phyloP scores from a whole-genome alignment of 2,329 filamentous ascomycete genomes.

The Cryoendolithus antarcticus region DNA sequence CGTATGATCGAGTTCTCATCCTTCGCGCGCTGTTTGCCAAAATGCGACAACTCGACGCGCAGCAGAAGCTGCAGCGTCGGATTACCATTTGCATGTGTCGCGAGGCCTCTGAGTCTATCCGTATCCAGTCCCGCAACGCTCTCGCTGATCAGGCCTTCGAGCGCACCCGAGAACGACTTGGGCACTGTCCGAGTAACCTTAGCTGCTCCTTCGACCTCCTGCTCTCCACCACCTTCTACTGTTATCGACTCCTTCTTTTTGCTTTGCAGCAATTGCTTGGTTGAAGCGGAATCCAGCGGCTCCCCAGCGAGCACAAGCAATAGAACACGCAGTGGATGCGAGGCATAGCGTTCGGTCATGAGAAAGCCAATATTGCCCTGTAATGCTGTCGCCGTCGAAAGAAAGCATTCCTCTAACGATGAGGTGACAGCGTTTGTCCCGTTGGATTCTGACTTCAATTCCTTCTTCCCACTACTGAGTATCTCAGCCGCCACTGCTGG shows the following conservation, averaged over 20 bases:
- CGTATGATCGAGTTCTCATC: slow-evolving; percentile 59
- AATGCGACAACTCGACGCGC: slow-evolving; percentile 68
- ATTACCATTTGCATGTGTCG: slow-evolving; percentile 81
- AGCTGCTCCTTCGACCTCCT: slow-evolving; percentile 1
- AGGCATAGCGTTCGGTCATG: slow-evolving; percentile 79
- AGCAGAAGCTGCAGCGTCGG: slow-evolving; percentile 85
- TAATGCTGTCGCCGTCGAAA: slow-evolving; percentile 76
- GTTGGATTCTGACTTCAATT: too few relatives aligned
- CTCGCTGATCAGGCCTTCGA: slow-evolving; percentile 71
- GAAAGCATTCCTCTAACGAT: slow-evolving; percentile 74
- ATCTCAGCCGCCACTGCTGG: slow-evolving; percentile 66
- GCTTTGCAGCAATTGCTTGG: slow-evolving; percentile 69
- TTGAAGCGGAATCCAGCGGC: slow-evolving; percentile 57
- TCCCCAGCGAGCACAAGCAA: slow-evolving; percentile 76
- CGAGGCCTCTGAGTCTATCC: slow-evolving; percentile 68
- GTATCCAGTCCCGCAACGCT: slow-evolving; percentile 64
- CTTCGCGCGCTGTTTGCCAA: slow-evolving; percentile 53
- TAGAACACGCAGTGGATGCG: slow-evolving; percentile 77
- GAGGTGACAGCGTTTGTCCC: slow-evolving; percentile 35
- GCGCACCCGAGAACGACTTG: slow-evolving; percentile 60
- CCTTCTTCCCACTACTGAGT: slow-evolving; percentile 10
- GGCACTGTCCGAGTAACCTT: slow-evolving; percentile 48
- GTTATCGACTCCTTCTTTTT: slow-evolving; percentile 80
- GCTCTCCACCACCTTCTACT: slow-evolving; percentile 38
- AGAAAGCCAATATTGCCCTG: slow-evolving; percentile 72